A percentile compares a stretch with the other conserved stretches of the same genome.
These are phyloP conservation scores for Rhododendron ovatum DNA, from an alignment of 148 eudicot species.

Conservation along the genomic window DNA sequence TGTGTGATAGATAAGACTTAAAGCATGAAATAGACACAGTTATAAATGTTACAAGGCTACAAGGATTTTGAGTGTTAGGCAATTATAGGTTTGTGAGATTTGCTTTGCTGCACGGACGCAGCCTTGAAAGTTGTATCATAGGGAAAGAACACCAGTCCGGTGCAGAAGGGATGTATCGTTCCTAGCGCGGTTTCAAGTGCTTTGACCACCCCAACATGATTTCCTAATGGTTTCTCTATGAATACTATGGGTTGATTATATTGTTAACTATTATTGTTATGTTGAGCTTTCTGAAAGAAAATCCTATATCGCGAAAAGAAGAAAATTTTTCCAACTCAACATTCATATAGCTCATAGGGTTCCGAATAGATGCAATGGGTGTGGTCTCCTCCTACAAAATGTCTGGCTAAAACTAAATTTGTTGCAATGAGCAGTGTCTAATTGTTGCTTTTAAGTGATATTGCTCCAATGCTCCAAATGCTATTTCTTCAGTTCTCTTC, in stretches of 20 bases:
- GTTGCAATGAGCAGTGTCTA: not conserved
- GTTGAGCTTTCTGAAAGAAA: not conserved
- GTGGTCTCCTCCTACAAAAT: not conserved
- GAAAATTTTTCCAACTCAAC: not conserved
- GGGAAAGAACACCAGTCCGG: not conserved
- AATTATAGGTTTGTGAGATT: not conserved
- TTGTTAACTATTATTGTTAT: not conserved
- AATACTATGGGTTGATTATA: not conserved
- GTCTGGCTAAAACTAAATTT: not conserved
- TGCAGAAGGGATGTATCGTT: not conserved
- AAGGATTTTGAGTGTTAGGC: not conserved
- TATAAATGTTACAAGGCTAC: not conserved
- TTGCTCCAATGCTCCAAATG: not conserved
- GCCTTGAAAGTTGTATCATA: not conserved
- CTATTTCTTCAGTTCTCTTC: not conserved
- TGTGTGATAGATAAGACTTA: not conserved
- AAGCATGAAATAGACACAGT: not conserved
- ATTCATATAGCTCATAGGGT: not conserved
- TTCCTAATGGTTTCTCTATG: not conserved
- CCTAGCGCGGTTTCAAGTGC: not conserved
- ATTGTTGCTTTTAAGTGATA: not conserved
- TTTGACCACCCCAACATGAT: not conserved
- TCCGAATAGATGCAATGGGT: not conserved
- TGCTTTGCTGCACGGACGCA: not conserved
- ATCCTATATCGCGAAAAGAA: not conserved